phyloP scores from a whole-genome alignment of 139 green algal genomes.

The Protoeuglena noctilucae region DNA sequence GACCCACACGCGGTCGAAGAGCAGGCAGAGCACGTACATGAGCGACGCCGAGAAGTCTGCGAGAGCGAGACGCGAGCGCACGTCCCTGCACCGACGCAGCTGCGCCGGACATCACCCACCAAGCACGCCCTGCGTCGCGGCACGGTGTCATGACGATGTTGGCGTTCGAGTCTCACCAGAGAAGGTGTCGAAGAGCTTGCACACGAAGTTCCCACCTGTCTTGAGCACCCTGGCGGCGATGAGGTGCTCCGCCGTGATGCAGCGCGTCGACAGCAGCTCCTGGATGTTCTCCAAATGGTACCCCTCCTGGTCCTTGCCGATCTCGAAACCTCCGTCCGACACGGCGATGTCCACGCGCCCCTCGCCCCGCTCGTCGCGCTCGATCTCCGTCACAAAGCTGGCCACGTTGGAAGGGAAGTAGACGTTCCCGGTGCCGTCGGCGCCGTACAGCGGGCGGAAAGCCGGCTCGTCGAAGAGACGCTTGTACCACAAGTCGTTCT shows the following conservation, averaged over 20 bases:
- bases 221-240: background rate
- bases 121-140: no score
- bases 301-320: background rate
- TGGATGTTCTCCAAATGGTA: background rate
- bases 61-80: no score
- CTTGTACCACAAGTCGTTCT: background rate
- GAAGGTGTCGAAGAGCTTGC: background rate
- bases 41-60: no score
- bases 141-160: no score
- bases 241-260: background rate
- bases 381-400: background rate
- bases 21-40: background rate
- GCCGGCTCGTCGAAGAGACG: background rate
- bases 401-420: background rate
- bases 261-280: background rate
- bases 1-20: background rate
- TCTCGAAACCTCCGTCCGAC: background rate
- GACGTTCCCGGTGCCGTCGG: background rate
- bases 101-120: no score
- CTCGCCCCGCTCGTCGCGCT: no score
- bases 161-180: background rate
- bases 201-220: background rate
- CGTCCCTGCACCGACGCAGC: no score
- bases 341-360: background rate
- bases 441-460: background rate